Evolutionary conservation across 306 rosid genomes (phyloP).

Genomic region (Gillenia trifoliata): DNA sequence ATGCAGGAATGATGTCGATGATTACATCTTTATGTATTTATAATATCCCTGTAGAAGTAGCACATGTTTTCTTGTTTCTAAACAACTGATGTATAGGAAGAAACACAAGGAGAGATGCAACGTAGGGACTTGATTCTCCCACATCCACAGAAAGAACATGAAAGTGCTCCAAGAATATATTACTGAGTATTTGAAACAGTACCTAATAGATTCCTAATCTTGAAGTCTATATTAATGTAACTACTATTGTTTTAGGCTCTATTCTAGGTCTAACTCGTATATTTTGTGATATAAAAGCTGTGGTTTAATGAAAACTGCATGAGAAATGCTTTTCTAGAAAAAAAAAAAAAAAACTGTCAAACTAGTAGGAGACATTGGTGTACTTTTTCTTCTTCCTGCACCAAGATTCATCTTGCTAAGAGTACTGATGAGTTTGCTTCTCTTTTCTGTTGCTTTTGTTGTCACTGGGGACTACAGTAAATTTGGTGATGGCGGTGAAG

Average conservation of each 20-base stretch:
- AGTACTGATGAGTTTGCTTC: slow-evolving; percentile 19
- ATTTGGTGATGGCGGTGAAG: slow-evolving; percentile 70
- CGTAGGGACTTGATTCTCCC: background rate
- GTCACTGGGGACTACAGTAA: slow-evolving; percentile 33
- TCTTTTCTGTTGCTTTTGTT: slow-evolving; percentile 19
- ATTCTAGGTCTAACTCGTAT: background rate
- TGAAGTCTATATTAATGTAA: background rate
- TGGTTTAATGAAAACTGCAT: background rate
- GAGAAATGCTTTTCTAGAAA: background rate
- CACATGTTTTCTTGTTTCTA: background rate
- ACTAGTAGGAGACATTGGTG: background rate
- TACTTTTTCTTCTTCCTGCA: background rate
- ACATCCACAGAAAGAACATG: background rate
- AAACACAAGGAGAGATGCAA: background rate
- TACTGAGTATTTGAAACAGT: background rate
- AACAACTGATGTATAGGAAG: background rate
- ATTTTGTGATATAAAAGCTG: background rate
- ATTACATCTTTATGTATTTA: background rate
- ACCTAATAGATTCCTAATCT: background rate
- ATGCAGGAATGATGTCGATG: background rate
- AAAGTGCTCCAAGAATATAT: background rate
- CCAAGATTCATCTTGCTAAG: background rate
- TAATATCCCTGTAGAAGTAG: background rate
- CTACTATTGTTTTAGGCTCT: background rate
- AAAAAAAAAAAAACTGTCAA: background rate